A percentile compares a stretch with the other conserved stretches of the same genome.
phyloP scores from a whole-genome alignment of 805 yeast genomes.

The Komagataella phaffii region DNA sequence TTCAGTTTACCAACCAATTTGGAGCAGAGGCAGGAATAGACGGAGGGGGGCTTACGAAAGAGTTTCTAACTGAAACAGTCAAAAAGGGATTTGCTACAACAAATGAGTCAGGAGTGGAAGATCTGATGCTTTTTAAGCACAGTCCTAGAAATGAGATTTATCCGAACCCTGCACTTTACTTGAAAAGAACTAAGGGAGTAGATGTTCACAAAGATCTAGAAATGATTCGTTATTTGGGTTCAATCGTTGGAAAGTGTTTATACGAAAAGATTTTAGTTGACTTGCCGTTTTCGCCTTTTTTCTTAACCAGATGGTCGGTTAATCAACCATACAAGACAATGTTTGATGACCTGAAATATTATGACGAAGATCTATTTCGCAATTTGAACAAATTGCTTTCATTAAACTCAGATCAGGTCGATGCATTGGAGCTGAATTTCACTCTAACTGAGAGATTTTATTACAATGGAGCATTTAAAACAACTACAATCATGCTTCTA shows the following conservation, averaged over 20 bases:
- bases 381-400: conserved; percentile 49
- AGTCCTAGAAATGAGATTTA: conserved; percentile 46
- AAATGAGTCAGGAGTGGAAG: background rate
- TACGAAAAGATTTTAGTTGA: conserved; percentile 76
- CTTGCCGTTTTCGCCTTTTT: conserved; percentile 76
- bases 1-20: conserved; percentile 57
- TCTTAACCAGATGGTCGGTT: conserved; percentile 54
- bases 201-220: conserved; percentile 13
- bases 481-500: conserved; percentile 38
- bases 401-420: conserved; percentile 43
- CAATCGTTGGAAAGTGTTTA: conserved; percentile 76
- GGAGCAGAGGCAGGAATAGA: conserved; percentile 88
- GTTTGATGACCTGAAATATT: conserved; percentile 63
- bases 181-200: conserved; percentile 13
- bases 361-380: conserved; percentile 55
- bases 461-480: background rate
- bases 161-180: conserved; percentile 46
- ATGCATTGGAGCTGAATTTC: conserved; percentile 50
- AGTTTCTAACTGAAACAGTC: conserved; percentile 63
- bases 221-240: conserved; percentile 56
- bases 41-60: conserved; percentile 95
- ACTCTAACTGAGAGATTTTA: conserved; percentile 36
- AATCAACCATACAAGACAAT: conserved; percentile 35
- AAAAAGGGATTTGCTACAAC: conserved; percentile 46
- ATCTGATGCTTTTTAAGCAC: conserved; percentile 22